phyloP scores from a whole-genome alignment of 495 filamentous ascomycete genomes.

The Tuber melanosporum region DNA sequence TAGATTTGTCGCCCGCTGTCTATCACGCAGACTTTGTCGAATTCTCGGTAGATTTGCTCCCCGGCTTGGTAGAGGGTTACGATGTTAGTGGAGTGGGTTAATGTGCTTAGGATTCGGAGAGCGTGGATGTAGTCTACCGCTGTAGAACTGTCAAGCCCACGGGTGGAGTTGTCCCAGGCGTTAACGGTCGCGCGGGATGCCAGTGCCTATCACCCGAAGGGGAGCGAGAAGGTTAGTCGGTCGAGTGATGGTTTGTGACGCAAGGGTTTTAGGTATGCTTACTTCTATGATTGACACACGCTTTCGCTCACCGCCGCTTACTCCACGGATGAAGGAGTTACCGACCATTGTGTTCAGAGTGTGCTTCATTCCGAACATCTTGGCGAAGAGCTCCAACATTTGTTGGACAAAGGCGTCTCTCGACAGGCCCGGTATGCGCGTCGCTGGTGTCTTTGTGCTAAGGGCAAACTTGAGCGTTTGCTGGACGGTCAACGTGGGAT shows the following conservation, averaged over 20 bases:
- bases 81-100: conserved; percentile 71
- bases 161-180: conserved; percentile 54
- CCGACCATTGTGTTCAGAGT: conserved; percentile 79
- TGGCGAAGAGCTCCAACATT: conserved; percentile 46
- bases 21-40: conserved; percentile 67
- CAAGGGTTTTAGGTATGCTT: conserved; percentile 27
- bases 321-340: conserved; percentile 71
- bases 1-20: conserved; percentile 62
- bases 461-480: conserved; percentile 58
- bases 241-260: neutral
- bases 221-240: neutral
- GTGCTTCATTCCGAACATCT: conserved; percentile 72
- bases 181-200: conserved; percentile 49
- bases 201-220: conserved; percentile 41
- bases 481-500: conserved; percentile 60
- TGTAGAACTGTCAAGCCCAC: conserved; percentile 51
- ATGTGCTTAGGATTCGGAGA: conserved; percentile 63
- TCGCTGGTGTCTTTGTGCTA: conserved; percentile 49
- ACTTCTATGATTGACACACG: conserved; percentile 54
- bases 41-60: conserved; percentile 62
- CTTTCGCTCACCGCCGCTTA: conserved; percentile 58
- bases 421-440: conserved; percentile 46
- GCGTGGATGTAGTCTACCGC: conserved; percentile 50
- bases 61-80: conserved; percentile 72
- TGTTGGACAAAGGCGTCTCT: conserved; percentile 47